Base-by-base conservation (phyloP, 805 yeast species). In the Candida takata region DNA sequence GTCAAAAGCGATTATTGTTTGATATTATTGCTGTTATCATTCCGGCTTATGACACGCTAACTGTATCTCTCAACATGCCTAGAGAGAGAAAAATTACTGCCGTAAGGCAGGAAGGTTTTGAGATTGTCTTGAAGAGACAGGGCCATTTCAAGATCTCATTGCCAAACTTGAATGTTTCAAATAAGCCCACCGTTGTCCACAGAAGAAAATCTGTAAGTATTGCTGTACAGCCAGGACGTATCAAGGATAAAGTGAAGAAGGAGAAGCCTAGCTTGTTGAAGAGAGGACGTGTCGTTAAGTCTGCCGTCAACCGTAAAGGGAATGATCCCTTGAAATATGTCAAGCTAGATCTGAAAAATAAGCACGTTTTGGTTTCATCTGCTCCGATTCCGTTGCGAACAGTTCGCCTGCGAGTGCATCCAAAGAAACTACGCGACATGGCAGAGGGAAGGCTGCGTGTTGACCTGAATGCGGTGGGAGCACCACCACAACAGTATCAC, bases 1-100 rank as follows among this genome's bases (percentile, higher is more conserved):
- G 71, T 28, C 78, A 77, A 24, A 74, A 78, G 44, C 67, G 88
- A 38, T 57, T 69, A 24, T 49, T 90, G 8, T 78, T 83, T 45
- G 82, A 77, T 39, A 50, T 84, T 4, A 65, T 84, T 35, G 74
- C 76, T 28, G 70, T 90, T 8, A 58, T 90, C 19, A 84, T 75
- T 48, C 70, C 70, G 27, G 73, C 87, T 6, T 58, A 62, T 21
- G 79, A 82, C 43, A 65, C 74, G 3, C 69, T 79, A 30, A 51
- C 71, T n/a, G 86, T 86, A 2, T 69, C 62, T 4, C 60, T 87
- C 16, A 70, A 76, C 6, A 60, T 77, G 11, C 96, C 96, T 3
- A 69, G 77, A 45, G 77, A 76, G 35, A 79, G 74, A 52, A 75
- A 74, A 44, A 62, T 92, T 17, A 74, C 72, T 7, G 84, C 86